These are phyloP conservation scores for Pseudocercospora pini-densiflorae DNA, from an alignment of 2,329 filamentous ascomycete genomes.

Conservation along the genomic window DNA sequence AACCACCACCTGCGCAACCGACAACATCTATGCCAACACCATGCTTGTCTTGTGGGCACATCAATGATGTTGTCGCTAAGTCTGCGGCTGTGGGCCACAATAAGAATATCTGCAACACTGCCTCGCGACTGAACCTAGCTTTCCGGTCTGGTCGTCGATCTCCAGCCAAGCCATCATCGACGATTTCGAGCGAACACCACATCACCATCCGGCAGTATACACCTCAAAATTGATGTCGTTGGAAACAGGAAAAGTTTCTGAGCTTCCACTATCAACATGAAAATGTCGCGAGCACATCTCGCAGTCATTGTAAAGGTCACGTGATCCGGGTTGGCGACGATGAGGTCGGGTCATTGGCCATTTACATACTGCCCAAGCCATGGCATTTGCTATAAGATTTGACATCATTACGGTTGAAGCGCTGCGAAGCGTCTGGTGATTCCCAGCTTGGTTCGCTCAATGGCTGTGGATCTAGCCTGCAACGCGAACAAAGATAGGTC, in stretches of 20 bases:
- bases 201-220: not conserved
- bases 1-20: slow-evolving; percentile 5
- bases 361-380: not conserved
- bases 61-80: not conserved
- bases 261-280: not conserved
- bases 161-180: slow-evolving; percentile 7
- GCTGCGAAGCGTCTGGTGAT: not conserved
- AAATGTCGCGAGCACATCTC: not conserved
- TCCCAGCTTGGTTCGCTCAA: no score
- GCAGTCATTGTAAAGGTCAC: not conserved
- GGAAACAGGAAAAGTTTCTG: not conserved
- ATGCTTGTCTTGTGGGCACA: not conserved
- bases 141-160: not conserved
- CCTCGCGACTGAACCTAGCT: slow-evolving; percentile 5
- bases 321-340: not conserved
- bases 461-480: no score
- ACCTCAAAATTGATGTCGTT: not conserved
- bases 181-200: slow-evolving; percentile 2
- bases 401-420: not conserved
- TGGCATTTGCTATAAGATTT: not conserved
- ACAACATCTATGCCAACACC: not conserved
- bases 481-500: no score
- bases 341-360: not conserved
- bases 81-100: not conserved
- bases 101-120: not conserved